These are phyloP conservation scores for Corchorus olitorius DNA, from an alignment of 345 rosid genomes.

Conservation along the genomic window DNA sequence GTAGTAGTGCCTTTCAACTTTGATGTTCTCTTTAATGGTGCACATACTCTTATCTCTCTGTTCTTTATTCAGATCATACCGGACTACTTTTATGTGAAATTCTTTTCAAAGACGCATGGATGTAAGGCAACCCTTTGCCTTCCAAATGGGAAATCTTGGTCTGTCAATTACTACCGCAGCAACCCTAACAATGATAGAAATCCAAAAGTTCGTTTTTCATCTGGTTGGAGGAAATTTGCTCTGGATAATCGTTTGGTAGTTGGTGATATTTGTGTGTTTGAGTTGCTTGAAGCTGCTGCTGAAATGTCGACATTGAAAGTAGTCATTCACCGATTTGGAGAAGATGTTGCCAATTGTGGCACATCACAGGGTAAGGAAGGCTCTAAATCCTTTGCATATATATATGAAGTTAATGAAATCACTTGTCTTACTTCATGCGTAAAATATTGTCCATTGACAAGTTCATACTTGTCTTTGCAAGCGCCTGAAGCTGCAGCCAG, in stretches of 20 bases:
- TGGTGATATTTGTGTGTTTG: constrained; percentile 19
- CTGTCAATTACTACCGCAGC: background rate
- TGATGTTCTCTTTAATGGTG: no score
- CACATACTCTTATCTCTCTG: background rate
- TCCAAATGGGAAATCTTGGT: constrained; percentile 10
- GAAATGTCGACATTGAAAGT: constrained; percentile 1
- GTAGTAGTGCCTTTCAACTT: no score
- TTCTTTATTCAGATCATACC: constrained; percentile 15
- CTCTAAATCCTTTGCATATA: no score
- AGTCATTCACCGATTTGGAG: background rate
- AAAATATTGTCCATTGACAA: no score
- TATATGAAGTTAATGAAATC: no score
- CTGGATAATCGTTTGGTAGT: constrained; percentile 8
- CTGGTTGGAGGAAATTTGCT: no score
- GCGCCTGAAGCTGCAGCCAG: no score
- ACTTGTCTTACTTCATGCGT: no score
- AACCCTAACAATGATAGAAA: no score
- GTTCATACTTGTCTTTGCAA: no score
- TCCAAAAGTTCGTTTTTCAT: background rate
- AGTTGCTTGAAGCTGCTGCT: background rate
- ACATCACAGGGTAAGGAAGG: no score
- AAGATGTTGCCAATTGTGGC: background rate
- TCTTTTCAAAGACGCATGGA: background rate
- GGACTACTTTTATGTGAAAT: background rate
- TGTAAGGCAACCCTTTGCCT: background rate